A percentile compares a stretch with the other conserved stretches of the same genome.
These are phyloP conservation scores for Scedosporium apiospermum DNA, from an alignment of 2,329 filamentous ascomycete species.

Conservation along the genomic window DNA sequence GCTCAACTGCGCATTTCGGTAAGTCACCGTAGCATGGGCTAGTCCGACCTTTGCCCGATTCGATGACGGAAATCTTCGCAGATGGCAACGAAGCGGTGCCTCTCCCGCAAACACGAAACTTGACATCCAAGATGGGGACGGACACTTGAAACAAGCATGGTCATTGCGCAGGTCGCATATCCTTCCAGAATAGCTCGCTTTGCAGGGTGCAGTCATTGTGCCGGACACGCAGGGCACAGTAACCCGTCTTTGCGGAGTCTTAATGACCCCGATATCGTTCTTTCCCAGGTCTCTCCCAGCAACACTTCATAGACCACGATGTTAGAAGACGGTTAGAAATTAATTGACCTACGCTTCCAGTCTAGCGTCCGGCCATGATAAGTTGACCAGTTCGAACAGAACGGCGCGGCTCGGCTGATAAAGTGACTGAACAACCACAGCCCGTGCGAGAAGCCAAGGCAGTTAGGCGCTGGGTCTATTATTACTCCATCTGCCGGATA, in stretches of 20 bases:
- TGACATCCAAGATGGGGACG: not conserved
- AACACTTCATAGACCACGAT: not conserved
- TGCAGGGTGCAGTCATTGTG: not conserved
- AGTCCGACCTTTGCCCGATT: no score
- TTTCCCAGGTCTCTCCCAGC: not conserved
- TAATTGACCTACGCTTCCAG: not conserved
- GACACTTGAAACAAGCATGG: slow-evolving; percentile 2
- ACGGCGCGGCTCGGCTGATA: slow-evolving; percentile 1
- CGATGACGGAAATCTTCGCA: no score
- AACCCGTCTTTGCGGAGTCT: not conserved
- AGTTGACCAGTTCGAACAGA: not conserved
- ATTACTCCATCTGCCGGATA: not conserved
- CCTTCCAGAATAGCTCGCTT: slow-evolving; percentile 1
- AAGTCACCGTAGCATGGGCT: not conserved
- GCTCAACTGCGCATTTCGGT: no score
- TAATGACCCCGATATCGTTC: not conserved
- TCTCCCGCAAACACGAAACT: not conserved
- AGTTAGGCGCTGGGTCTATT: not conserved
- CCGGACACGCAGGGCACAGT: not conserved
- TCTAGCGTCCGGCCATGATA: not conserved
- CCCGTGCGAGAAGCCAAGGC: not conserved
- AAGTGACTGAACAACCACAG: not conserved
- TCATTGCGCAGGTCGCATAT: not conserved
- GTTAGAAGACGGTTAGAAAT: not conserved
- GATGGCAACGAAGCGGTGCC: no score